phyloP scores from a whole-genome alignment of 2,329 filamentous ascomycete genomes.

The Trichoderma sp. region DNA sequence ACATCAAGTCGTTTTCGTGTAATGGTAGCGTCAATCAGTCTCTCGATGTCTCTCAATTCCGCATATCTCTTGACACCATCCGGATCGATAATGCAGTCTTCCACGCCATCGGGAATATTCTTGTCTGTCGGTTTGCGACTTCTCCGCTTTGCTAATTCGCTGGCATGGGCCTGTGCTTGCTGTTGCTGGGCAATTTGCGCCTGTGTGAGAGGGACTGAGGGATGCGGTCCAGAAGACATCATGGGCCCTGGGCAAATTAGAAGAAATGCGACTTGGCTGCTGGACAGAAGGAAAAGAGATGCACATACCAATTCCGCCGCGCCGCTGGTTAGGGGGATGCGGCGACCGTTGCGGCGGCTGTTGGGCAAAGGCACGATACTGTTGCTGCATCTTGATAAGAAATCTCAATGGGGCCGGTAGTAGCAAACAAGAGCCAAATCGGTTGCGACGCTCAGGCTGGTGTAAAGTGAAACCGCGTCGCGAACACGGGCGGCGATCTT shows the following conservation, averaged over 20 bases:
- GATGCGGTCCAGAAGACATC: slow-evolving; percentile 54
- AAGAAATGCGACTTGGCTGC: neutral
- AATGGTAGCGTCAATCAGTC: slow-evolving; percentile 85
- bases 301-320: slow-evolving; percentile 51
- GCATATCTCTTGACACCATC: slow-evolving; percentile 81
- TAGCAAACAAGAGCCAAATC: neutral
- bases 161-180: slow-evolving; percentile 51
- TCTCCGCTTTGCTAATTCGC: slow-evolving; percentile 71
- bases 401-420: neutral
- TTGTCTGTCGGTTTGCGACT: slow-evolving; percentile 92
- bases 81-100: slow-evolving; percentile 71
- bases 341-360: slow-evolving; percentile 49
- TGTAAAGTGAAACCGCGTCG: slow-evolving; percentile 14
- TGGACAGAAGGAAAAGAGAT: slow-evolving; percentile 19
- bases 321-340: slow-evolving; percentile 47
- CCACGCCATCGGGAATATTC: slow-evolving; percentile 86
- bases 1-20: slow-evolving; percentile 92
- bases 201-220: slow-evolving; percentile 50
- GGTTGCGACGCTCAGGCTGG: neutral
- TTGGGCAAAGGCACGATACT: slow-evolving; percentile 52
- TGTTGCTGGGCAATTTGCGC: slow-evolving; percentile 53
- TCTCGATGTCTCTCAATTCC: slow-evolving; percentile 80
- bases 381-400: slow-evolving; percentile 46
- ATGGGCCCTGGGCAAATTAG: slow-evolving; percentile 46
- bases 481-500: neutral